Conservation (phyloP, 78 protist genomes). For the Monosiga brevicollis region DNA sequence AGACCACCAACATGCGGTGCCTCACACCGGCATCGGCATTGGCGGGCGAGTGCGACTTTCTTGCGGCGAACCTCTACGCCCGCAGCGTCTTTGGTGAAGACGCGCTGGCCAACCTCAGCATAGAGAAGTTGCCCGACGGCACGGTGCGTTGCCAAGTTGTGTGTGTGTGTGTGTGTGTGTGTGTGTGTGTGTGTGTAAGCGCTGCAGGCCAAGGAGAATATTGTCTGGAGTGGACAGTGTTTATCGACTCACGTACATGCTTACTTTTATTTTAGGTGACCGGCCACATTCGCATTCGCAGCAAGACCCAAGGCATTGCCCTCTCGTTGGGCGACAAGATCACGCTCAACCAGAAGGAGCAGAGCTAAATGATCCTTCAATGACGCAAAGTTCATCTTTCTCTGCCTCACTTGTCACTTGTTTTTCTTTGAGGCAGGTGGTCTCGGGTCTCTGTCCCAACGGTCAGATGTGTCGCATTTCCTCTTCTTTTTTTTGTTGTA, state of each 20-base stretch:
- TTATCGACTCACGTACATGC: neutral
- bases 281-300: constrained; percentile 87
- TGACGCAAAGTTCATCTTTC: neutral
- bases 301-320: constrained; percentile 94
- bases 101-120: constrained; percentile 82
- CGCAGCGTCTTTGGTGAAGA: constrained; percentile 82
- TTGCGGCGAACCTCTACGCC: constrained; percentile 92
- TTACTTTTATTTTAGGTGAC: constrained; percentile 15
- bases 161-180: neutral
- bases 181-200: neutral
- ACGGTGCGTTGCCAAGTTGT: neutral
- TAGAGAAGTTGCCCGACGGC: constrained; percentile 57
- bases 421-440: neutral
- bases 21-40: constrained; percentile 64
- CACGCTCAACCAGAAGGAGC: constrained; percentile 40
- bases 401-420: neutral
- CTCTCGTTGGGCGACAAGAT: constrained; percentile 90
- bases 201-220: neutral
- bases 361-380: neutral
- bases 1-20: constrained; percentile 84
- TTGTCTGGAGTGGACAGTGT: neutral
- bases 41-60: constrained; percentile 78
- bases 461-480: neutral
- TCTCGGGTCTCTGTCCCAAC: neutral
- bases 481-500: neutral